Evolutionary conservation across 148 eudicot genomes (phyloP), one percentile per base, ranked within the genome.

Genomic region (Selenicereus undatus): DNA sequence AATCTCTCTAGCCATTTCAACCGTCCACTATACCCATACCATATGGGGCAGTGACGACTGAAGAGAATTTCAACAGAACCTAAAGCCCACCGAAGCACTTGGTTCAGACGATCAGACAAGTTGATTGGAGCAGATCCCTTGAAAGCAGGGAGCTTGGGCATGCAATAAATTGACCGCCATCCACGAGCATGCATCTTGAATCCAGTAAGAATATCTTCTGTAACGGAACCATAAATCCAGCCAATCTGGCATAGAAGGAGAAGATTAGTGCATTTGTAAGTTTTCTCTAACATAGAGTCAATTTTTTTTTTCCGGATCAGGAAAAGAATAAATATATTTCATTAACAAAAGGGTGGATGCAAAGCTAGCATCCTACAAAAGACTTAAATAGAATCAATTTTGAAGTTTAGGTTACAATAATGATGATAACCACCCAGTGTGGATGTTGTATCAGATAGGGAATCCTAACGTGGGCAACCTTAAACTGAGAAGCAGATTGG

Each of bases 51-150:
- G 77, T 92, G 96, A 43, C 96, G 89, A 79, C 96, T 92, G 81
- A 92, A 82, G 16, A 92, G 89, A 84, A 92, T 92, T 81, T 92
- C 96, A 48, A 92, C 85, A 1, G 96, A 92, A 78, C 96, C 96
- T 76, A 92, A 79, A 26, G 95, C 95, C 95, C 95, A 92, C 56
- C 92, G 87, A 80, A 90, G 91, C 75, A 92, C 95, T 82, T 92
- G 95, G 75, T 92, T 88, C 80, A 92, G 79, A 83, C 95, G 93
- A 89, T 92, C 95, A 24, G 95, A 92, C 79, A 92, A 85, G 83
- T 92, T 92, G 78, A 92, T 92, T 5, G 95, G 95, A 81, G 95
- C 95, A 68, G 95, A 92, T 48, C 95, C 95, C 84, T 90, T 90
- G 70, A 92, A 92, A 42, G 96, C 96, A n/a, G 96, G 82, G 13